Evolutionary conservation across 2,329 filamentous ascomycete genomes (phyloP).

Genomic region (Alternaria longipes): DNA sequence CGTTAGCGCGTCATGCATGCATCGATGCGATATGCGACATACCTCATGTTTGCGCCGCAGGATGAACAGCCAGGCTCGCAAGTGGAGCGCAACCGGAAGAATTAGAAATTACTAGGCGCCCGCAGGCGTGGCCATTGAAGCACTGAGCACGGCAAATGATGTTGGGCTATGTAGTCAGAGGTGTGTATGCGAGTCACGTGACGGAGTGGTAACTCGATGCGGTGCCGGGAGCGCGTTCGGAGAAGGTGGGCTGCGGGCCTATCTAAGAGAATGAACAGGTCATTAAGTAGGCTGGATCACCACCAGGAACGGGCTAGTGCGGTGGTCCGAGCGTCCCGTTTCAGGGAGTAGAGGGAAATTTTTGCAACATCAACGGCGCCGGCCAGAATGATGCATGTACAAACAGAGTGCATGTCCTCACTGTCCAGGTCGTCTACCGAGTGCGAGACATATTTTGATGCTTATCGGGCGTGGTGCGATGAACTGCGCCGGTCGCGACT

Average conservation of each 20-base stretch:
- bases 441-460: neutral
- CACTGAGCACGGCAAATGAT: slow-evolving; percentile 6
- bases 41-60: slow-evolving; percentile 40
- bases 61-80: slow-evolving; percentile 16
- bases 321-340: slow-evolving; percentile 32
- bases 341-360: slow-evolving; percentile 43
- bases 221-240: slow-evolving; percentile 40
- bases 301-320: slow-evolving; percentile 30
- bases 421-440: neutral
- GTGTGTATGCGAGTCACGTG: slow-evolving; percentile 31
- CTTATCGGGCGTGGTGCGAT: slow-evolving; percentile 6
- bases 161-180: slow-evolving; percentile 5
- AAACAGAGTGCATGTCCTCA: neutral
- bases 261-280: slow-evolving; percentile 35
- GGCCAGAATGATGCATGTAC: slow-evolving; percentile 14
- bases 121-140: slow-evolving; percentile 36
- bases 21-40: slow-evolving; percentile 26
- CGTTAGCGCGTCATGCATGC: slow-evolving; percentile 47
- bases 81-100: slow-evolving; percentile 15
- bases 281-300: slow-evolving; percentile 28
- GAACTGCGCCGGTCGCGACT: slow-evolving; percentile 20
- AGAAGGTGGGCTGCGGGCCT: slow-evolving; percentile 43
- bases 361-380: slow-evolving; percentile 36
- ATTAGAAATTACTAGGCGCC: slow-evolving; percentile 42
- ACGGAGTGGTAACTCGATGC: slow-evolving; percentile 33